Conservation (phyloP, 2,329 filamentous ascomycete species). For the Mycosphaerelloides madeirae region DNA sequence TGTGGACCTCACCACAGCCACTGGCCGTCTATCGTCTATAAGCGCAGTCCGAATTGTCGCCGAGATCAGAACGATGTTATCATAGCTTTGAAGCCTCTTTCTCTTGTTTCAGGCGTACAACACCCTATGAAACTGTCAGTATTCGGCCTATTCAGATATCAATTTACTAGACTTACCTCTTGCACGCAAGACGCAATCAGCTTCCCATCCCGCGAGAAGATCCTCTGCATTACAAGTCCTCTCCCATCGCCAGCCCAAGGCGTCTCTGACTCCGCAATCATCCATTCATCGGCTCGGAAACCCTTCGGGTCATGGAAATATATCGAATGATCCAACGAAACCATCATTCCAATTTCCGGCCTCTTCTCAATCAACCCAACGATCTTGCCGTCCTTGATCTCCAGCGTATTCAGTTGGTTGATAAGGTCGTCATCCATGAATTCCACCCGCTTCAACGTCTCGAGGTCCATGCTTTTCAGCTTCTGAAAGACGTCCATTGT, state of each 20-base stretch:
- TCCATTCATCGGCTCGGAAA: slow-evolving; percentile 61
- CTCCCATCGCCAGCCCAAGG: slow-evolving; percentile 76
- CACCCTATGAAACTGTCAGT: slow-evolving; percentile 38
- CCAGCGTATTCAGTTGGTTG: slow-evolving; percentile 42
- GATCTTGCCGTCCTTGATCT: slow-evolving; percentile 35
- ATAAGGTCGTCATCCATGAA: slow-evolving; percentile 50
- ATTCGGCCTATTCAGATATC: background rate
- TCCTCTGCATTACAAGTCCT: slow-evolving; percentile 69
- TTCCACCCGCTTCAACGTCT: slow-evolving; percentile 38
- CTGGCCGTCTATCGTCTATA: too few species aligned
- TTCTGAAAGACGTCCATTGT: slow-evolving; percentile 42
- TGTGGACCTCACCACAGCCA: too few species aligned
- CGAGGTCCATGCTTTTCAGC: slow-evolving; percentile 42
- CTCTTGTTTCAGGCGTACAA: slow-evolving; percentile 48
- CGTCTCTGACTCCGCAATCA: slow-evolving; percentile 73
- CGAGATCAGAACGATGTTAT: background rate
- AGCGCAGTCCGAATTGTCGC: too few species aligned
- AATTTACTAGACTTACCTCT: slow-evolving; percentile 51
- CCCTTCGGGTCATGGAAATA: slow-evolving; percentile 51
- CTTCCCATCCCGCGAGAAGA: slow-evolving; percentile 66
- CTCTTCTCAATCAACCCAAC: slow-evolving; percentile 50
- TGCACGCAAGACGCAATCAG: slow-evolving; percentile 75
- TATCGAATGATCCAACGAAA: slow-evolving; percentile 68
- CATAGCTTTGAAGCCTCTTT: slow-evolving; percentile 36
- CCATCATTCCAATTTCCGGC: slow-evolving; percentile 75